phyloP scores from a whole-genome alignment of 2,329 filamentous ascomycete genomes.

The Beauveria bassiana region DNA sequence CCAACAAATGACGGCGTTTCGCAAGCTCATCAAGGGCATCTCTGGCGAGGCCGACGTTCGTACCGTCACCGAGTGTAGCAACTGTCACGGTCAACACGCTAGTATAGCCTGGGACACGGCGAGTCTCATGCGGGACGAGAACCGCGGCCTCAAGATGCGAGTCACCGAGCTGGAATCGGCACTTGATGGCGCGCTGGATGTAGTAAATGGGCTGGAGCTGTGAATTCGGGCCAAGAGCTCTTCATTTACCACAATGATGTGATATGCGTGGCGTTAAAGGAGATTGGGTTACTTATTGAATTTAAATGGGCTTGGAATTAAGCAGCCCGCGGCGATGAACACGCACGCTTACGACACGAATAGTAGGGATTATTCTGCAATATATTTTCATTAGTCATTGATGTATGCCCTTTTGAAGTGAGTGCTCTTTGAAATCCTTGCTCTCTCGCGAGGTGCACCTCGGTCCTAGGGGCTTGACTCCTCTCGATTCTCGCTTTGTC shows the following conservation, averaged over 20 bases:
- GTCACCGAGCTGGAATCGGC: slow-evolving; percentile 52
- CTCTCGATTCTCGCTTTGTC: too few relatives aligned
- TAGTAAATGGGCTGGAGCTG: slow-evolving; percentile 41
- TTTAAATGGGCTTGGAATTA: slow-evolving; percentile 1
- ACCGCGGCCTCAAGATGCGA: slow-evolving; percentile 50
- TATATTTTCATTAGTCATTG: not conserved
- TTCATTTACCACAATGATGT: not conserved
- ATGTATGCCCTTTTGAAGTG: not conserved
- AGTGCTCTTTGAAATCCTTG: not conserved
- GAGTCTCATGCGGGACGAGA: slow-evolving; percentile 53
- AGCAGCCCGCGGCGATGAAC: not conserved
- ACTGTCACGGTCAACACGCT: slow-evolving; percentile 50
- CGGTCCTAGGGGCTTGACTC: too few relatives aligned
- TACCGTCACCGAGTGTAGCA: slow-evolving; percentile 35
- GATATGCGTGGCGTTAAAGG: slow-evolving; percentile 6
- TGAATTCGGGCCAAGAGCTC: not conserved
- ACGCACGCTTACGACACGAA: not conserved
- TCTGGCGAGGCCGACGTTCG: slow-evolving; percentile 26
- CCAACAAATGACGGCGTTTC: slow-evolving; percentile 28
- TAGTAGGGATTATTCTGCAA: not conserved
- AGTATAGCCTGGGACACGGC: slow-evolving; percentile 60
- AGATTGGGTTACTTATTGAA: not conserved
- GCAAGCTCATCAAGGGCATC: slow-evolving; percentile 35
- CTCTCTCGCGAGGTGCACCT: too few relatives aligned
- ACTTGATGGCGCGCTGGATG: slow-evolving; percentile 53